Evolutionary conservation across 371 early-diverging fungal species (phyloP).

Genomic region (Mortierella sp.): DNA sequence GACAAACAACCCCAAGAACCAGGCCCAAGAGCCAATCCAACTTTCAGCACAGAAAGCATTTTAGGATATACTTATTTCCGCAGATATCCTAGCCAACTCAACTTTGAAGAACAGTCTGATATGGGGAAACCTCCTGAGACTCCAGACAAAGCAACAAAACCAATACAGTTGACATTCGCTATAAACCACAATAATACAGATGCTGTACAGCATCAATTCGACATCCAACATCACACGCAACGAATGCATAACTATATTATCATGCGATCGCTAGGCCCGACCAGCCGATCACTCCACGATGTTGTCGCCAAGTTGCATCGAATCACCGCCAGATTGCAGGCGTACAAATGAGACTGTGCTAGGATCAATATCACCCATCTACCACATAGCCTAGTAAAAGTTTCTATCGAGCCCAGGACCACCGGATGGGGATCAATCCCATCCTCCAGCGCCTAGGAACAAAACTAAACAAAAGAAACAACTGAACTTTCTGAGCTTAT

Average conservation of each 20-base stretch:
- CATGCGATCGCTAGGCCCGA: background rate
- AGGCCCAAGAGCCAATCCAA: conserved; percentile 24
- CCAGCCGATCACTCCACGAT: background rate
- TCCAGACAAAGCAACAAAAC: background rate
- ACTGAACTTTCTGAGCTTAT: background rate
- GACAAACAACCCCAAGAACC: conserved; percentile 17
- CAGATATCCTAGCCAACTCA: background rate
- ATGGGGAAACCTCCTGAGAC: background rate
- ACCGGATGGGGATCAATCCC: background rate
- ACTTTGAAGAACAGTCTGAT: background rate
- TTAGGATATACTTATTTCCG: background rate
- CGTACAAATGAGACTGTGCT: background rate
- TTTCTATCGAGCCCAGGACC: background rate
- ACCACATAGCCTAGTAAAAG: background rate
- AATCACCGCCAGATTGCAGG: conserved; percentile 20
- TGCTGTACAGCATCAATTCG: background rate
- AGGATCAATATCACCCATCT: background rate
- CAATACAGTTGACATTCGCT: background rate
- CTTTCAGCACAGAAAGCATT: conserved; percentile 16
- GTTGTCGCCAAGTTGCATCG: conserved; percentile 15
- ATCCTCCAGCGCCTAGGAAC: background rate
- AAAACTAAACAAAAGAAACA: background rate
- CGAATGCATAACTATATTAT: background rate
- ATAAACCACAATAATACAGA: background rate
- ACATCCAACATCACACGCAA: conserved; percentile 11